phyloP scores from a whole-genome alignment of 768 basidiomycete species.

The Leccinum longicurvipes region DNA sequence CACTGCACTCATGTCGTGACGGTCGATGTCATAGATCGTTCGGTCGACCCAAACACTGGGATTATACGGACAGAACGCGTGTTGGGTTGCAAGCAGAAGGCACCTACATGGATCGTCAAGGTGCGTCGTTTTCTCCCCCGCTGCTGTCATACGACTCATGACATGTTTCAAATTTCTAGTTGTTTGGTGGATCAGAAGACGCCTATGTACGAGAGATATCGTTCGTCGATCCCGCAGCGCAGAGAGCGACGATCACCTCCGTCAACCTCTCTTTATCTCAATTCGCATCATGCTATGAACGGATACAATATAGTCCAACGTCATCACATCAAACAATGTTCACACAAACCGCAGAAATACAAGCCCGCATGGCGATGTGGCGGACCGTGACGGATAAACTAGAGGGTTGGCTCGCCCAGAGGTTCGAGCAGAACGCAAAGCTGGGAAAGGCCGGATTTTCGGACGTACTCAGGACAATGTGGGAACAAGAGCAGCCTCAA shows the following conservation, averaged over 20 bases:
- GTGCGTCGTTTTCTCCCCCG: constrained; percentile 42
- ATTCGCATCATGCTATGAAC: constrained; percentile 89
- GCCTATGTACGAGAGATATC: constrained; percentile 94
- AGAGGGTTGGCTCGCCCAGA: constrained; percentile 81
- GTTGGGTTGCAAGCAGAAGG: constrained; percentile 87
- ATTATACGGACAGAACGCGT: constrained; percentile 90
- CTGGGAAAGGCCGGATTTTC: constrained; percentile 88
- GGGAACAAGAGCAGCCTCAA: constrained; percentile 65
- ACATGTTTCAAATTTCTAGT: constrained; percentile 36
- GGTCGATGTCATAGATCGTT: constrained; percentile 83
- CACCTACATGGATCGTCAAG: constrained; percentile 91
- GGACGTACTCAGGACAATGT: constrained; percentile 76
- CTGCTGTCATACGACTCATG: constrained; percentile 4
- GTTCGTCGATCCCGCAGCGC: constrained; percentile 81
- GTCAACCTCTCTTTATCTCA: constrained; percentile 95
- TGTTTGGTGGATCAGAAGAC: constrained; percentile 91
- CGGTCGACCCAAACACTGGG: constrained; percentile 78
- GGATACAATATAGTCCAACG: constrained; percentile 81
- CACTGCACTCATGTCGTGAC: constrained; percentile 86
- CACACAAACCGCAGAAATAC: constrained; percentile 88
- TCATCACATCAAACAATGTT: constrained; percentile 66
- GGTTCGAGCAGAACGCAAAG: constrained; percentile 91
- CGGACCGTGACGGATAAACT: constrained; percentile 76
- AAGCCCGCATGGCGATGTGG: constrained; percentile 79
- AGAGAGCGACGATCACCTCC: constrained; percentile 81